Conservation (phyloP, 2,329 filamentous ascomycete species). For the Sclerotiophoma versabilis region DNA sequence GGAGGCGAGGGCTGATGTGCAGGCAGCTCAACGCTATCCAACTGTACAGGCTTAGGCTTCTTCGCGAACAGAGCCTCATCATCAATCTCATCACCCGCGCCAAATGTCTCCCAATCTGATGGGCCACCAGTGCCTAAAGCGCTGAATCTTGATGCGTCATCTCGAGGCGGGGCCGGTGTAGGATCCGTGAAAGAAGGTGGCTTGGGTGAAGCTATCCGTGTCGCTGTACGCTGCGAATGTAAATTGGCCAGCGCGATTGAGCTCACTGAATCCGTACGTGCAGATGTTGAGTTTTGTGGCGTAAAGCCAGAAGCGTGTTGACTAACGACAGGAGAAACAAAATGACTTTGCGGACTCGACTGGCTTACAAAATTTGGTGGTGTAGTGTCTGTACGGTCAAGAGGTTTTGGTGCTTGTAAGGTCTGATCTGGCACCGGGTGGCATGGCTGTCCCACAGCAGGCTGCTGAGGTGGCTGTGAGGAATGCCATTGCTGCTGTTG, state of each 20-base stretch:
- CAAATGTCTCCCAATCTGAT: conserved; percentile 50
- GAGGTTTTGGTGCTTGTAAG: conserved; percentile 39
- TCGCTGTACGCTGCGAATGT: conserved; percentile 34
- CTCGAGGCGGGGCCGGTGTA: conserved; percentile 36
- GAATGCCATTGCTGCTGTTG: conserved; percentile 28
- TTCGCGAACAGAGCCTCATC: conserved; percentile 47
- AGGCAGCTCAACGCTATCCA: conserved; percentile 42
- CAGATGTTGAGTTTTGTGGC: conserved; percentile 21
- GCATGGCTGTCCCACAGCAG: conserved; percentile 26
- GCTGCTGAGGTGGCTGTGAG: conserved; percentile 35
- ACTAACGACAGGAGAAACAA: conserved; percentile 43
- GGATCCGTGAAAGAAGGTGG: conserved; percentile 27
- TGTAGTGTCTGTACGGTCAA: conserved; percentile 32
- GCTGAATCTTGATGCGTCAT: conserved; percentile 40
- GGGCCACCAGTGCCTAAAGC: conserved; percentile 45
- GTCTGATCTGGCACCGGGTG: conserved; percentile 24
- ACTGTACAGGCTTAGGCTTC: conserved; percentile 24
- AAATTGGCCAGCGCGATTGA: conserved; percentile 43
- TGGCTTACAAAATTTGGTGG: conserved; percentile 36
- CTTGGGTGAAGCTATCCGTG: conserved; percentile 36
- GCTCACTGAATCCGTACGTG: conserved; percentile 41
- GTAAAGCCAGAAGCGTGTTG: conserved; percentile 37
- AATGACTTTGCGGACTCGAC: conserved; percentile 38
- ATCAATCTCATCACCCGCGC: conserved; percentile 42
- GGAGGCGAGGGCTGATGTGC: conserved; percentile 34